Percentiles rank a stretch among this genome's conserved stretches.
These are phyloP conservation scores for Rubia peregrina DNA, from an alignment of 305 asterid genomes.

Conservation along the genomic window DNA sequence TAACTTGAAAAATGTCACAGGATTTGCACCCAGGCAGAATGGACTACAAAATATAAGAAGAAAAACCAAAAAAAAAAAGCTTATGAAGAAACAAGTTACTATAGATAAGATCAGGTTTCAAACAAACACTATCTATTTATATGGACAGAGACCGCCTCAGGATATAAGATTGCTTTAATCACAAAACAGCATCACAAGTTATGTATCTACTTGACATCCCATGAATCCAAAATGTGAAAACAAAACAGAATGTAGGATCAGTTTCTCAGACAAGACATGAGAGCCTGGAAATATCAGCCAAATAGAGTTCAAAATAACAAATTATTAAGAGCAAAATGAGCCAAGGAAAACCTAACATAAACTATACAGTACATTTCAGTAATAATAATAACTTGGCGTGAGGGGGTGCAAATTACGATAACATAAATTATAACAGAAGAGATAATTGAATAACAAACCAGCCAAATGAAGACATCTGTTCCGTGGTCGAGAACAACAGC, in stretches of 20 bases:
- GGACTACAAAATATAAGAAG: neutral
- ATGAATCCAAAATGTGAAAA: neutral
- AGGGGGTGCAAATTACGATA: neutral
- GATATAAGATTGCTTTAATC: too few relatives aligned
- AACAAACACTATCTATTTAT: too few relatives aligned
- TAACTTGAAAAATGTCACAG: too few relatives aligned
- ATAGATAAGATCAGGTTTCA: too few relatives aligned
- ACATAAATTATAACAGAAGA: neutral
- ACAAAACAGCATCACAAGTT: too few relatives aligned
- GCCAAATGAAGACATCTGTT: slow-evolving; percentile 96
- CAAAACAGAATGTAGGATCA: neutral
- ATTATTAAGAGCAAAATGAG: neutral
- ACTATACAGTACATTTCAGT: neutral
- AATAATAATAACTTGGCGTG: neutral
- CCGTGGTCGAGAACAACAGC: slow-evolving; percentile 99
- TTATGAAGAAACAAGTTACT: too few relatives aligned
- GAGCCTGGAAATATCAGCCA: neutral
- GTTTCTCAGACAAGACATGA: neutral
- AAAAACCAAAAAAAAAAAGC: neutral
- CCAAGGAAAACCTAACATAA: neutral
- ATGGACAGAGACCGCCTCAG: too few relatives aligned
- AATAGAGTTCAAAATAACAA: neutral
- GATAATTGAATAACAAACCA: slow-evolving; percentile 43
- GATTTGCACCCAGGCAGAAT: too few relatives aligned
- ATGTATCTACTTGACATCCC: neutral